A percentile compares a stretch with the other conserved stretches of the same genome.
phyloP scores from a whole-genome alignment of 371 early-diverging fungal species.

The Syncephalis fuscata region DNA sequence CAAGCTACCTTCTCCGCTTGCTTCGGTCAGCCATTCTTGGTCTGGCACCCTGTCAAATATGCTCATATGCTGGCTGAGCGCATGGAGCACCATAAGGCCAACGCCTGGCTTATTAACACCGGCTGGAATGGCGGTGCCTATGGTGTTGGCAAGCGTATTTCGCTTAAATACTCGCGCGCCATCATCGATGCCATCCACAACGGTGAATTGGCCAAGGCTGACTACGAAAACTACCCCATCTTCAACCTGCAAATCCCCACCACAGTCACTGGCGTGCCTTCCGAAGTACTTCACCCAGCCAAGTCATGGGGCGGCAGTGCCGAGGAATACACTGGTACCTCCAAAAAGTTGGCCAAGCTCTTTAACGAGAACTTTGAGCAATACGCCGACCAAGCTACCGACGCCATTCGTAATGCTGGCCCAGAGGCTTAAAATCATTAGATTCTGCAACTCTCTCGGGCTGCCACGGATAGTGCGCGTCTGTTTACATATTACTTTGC shows the following conservation, averaged over 20 bases:
- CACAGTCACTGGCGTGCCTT: conserved; percentile 54
- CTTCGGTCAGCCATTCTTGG: conserved; percentile 94
- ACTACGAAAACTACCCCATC: conserved; percentile 62
- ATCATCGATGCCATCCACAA: conserved; percentile 93
- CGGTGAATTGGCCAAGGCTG: conserved; percentile 70
- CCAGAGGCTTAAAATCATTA: conserved; percentile 14
- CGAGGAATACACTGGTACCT: conserved; percentile 41
- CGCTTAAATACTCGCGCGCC: conserved; percentile 91
- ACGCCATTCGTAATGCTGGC: conserved; percentile 62
- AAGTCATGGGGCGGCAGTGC: conserved; percentile 65
- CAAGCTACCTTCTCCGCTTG: conserved; percentile 91
- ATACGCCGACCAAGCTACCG: conserved; percentile 64
- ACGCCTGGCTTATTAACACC: conserved; percentile 96
- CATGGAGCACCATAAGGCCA: conserved; percentile 74
- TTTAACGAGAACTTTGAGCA: conserved; percentile 83
- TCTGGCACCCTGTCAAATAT: conserved; percentile 92
- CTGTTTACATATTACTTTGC: no score
- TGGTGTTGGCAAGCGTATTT: conserved; percentile 78
- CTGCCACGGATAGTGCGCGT: no score
- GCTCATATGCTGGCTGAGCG: conserved; percentile 93
- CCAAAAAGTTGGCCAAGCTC: conserved; percentile 59
- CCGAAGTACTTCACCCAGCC: conserved; percentile 72
- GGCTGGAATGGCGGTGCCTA: conserved; percentile 95
- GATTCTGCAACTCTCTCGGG: no score
- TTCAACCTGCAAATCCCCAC: conserved; percentile 82